phyloP scores from a whole-genome alignment of 208 protist species.

The Wallacemonas collosoma region DNA sequence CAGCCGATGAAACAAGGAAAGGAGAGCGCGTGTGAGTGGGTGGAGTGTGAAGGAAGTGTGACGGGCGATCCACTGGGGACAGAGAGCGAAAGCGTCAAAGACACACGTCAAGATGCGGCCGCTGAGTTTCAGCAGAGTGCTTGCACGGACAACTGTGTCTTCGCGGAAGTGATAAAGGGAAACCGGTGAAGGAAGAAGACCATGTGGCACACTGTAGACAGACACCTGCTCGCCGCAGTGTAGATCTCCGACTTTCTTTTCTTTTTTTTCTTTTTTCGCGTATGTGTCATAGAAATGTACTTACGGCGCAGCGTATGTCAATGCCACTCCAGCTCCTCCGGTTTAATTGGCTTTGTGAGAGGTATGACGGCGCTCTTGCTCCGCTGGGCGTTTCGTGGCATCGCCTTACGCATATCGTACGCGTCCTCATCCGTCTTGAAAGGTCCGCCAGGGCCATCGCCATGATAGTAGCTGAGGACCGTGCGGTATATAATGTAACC shows the following conservation, averaged over 20 bases:
- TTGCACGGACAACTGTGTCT: too few relatives aligned
- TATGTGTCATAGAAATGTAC: too few relatives aligned
- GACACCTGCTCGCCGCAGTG: too few relatives aligned
- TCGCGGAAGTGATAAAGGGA: too few relatives aligned
- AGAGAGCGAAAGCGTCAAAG: background rate
- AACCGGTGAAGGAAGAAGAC: background rate
- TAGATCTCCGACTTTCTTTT: too few relatives aligned
- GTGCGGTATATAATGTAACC: constrained; percentile 98
- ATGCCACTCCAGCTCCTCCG: constrained; percentile 87
- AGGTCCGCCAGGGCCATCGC: constrained; percentile 50
- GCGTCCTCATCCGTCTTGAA: constrained; percentile 86
- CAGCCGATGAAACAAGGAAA: too few relatives aligned
- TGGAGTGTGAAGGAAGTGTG: background rate
- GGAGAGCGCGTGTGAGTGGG: background rate
- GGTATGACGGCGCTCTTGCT: constrained; percentile 75
- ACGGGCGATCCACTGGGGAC: background rate
- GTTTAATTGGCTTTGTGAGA: constrained; percentile 64
- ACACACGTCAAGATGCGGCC: too few relatives aligned
- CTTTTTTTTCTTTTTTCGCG: background rate
- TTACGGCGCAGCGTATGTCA: too few relatives aligned
- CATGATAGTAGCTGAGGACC: constrained; percentile 87
- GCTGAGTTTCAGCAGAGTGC: too few relatives aligned
- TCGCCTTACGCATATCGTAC: constrained; percentile 98
- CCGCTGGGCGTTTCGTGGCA: constrained; percentile 90
- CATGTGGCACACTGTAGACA: too few relatives aligned